phyloP scores from a whole-genome alignment of 768 basidiomycete species.

The Lentinula aciculospora region DNA sequence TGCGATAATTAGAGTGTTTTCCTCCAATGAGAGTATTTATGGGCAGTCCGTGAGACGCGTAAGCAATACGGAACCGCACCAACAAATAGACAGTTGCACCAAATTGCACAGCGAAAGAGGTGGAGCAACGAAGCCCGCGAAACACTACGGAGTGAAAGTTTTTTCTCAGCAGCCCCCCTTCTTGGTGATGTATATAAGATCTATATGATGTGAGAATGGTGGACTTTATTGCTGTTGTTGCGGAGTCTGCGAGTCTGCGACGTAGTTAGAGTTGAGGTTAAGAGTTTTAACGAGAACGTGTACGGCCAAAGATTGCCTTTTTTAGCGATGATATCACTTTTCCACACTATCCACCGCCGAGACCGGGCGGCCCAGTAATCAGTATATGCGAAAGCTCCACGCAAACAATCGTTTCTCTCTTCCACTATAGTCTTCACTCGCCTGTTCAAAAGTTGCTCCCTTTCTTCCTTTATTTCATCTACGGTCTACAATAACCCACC shows the following conservation, averaged over 20 bases:
- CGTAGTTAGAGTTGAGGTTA: background rate
- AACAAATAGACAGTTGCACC: background rate
- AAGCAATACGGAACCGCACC: background rate
- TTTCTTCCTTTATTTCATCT: background rate
- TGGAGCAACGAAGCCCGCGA: background rate
- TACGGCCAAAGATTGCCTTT: background rate
- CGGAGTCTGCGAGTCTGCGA: background rate
- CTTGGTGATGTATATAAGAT: background rate
- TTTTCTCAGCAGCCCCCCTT: background rate
- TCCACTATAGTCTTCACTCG: background rate
- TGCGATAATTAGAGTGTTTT: background rate
- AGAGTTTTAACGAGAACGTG: background rate
- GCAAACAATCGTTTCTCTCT: background rate
- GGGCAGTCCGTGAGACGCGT: too few species aligned
- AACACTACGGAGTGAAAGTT: background rate
- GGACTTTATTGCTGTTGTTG: background rate
- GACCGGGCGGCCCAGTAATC: background rate
- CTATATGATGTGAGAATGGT: too few species aligned
- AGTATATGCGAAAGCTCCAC: background rate
- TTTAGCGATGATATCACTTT: background rate
- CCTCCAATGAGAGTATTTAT: background rate
- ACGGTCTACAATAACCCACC: background rate
- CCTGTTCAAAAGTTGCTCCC: background rate
- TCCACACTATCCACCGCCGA: background rate
- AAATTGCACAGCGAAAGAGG: background rate